phyloP scores from a whole-genome alignment of 352 stramenopile genomes.

The Saprolegnia parasitica region DNA sequence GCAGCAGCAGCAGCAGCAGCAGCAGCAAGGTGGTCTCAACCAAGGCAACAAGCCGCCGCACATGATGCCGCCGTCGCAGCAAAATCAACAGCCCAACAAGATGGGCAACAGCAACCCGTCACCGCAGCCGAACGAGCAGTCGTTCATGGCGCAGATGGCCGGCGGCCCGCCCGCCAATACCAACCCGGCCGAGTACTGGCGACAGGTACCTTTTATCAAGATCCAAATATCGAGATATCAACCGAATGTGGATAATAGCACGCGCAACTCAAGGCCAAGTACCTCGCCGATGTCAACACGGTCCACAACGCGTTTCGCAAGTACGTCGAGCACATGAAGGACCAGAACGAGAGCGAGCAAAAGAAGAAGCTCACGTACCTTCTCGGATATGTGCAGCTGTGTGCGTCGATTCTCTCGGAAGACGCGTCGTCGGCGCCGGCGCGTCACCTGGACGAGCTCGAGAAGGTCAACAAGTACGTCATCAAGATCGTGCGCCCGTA shows the following conservation, averaged over 20 bases:
- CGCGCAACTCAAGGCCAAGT: slow-evolving; percentile 67
- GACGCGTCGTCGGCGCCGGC: slow-evolving; percentile 63
- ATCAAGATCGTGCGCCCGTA: slow-evolving; percentile 85
- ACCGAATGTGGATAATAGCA: slow-evolving; percentile 37
- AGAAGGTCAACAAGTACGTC: slow-evolving; percentile 88
- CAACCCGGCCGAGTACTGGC: slow-evolving; percentile 68
- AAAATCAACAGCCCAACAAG: slow-evolving; percentile 8
- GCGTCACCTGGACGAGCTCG: slow-evolving; percentile 75
- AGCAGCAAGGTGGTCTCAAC: slow-evolving; percentile 3
- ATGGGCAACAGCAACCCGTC: slow-evolving; percentile 12
- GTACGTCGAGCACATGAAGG: slow-evolving; percentile 84
- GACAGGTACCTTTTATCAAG: slow-evolving; percentile 24
- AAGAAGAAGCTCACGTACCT: slow-evolving; percentile 84
- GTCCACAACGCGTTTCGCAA: slow-evolving; percentile 84
- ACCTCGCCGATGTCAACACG: slow-evolving; percentile 78
- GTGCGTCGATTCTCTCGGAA: slow-evolving; percentile 68
- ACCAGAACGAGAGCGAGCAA: slow-evolving; percentile 79
- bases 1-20: background rate
- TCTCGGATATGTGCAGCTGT: slow-evolving; percentile 78
- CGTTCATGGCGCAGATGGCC: slow-evolving; percentile 6
- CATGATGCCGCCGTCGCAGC: slow-evolving; percentile 26
- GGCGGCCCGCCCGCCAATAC: slow-evolving; percentile 32
- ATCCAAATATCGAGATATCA: background rate
- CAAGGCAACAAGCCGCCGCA: slow-evolving; percentile 7
- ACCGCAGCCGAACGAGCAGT: background rate